Percentiles rank a stretch among this genome's conserved stretches.
Conservation (phyloP, 2,329 filamentous ascomycete species). For the Diaporthe eres region DNA sequence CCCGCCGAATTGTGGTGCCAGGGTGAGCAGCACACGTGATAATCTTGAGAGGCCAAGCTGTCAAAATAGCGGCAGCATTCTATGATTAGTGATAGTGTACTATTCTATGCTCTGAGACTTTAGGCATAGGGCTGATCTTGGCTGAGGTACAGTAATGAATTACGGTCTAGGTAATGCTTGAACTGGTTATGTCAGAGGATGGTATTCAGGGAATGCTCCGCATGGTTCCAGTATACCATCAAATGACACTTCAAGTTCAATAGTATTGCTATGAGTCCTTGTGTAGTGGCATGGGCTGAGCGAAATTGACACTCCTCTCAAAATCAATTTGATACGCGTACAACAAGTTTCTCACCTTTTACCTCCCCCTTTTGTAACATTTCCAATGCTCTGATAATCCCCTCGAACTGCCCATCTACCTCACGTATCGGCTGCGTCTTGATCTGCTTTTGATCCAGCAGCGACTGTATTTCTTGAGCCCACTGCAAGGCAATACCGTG, state of each 20-base stretch:
- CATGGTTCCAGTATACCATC: no score
- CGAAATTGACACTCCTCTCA: neutral
- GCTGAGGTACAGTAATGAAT: neutral
- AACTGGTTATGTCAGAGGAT: neutral
- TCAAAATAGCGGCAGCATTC: no score
- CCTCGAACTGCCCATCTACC: conserved; percentile 31
- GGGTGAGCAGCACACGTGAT: no score
- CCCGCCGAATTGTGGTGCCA: neutral
- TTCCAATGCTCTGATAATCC: conserved; percentile 29
- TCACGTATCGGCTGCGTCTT: conserved; percentile 34
- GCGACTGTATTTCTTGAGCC: conserved; percentile 39
- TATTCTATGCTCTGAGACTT: neutral
- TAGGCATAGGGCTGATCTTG: neutral
- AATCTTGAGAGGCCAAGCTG: neutral
- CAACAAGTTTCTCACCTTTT: conserved; percentile 37
- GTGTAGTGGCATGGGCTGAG: no score
- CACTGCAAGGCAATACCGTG: conserved; percentile 34
- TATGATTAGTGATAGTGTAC: neutral
- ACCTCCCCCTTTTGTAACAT: conserved; percentile 38
- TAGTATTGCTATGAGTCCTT: neutral
- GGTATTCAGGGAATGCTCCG: neutral
- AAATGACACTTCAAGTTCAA: neutral
- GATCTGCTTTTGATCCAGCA: conserved; percentile 34
- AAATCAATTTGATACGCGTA: conserved; percentile 3
- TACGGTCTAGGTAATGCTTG: neutral